Evolutionary conservation across 139 green algal genomes (phyloP), one percentile per base, ranked within the genome.

Genomic region (Mesostigma viride): DNA sequence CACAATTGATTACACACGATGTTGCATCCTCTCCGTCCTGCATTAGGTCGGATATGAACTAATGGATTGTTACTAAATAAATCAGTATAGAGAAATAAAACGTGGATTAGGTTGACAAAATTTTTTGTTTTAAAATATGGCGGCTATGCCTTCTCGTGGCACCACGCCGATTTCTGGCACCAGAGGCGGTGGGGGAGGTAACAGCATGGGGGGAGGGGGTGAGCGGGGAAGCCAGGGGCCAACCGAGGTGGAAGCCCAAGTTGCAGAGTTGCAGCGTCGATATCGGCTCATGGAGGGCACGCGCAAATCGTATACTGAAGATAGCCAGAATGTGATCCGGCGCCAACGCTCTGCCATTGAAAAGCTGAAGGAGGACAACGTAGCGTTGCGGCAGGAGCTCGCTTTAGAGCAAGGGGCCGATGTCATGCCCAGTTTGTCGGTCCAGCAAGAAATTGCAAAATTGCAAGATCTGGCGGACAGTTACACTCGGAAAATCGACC

Each of bases 401-500:
- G 51, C 8, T 6, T 4, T 61, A 5, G 51, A 31, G 51, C 8
- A 6, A 5, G 8, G 51, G 8, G 51, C n/a, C 11, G 51, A 61
- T 31, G 5, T 14, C 32, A 57, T 48, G 22, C 59, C 33, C 11
- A 45, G 27, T 45, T 17, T 14, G 11, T 24, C 20, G 3, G 36
- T 65, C 5, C 61, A 76, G 62, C 6, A 64, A 68, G 35, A 71
- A 24, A 35, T 76, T 17, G 20, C 31, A 5, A 35, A 31, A 3
- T 30, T 71, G 61, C 35, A 65, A 57, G 76, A 84, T 17, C 65
- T 80, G 44, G 81, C 75, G 2, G 81, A 88, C 61, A 40, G 65
- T 4, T 79, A 79, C 59, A 81, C 69, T 3, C 65, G 61, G n/a
- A 83, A 84, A 75, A 80, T 85, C 35, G 24, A 33, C 17, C 3